Base-by-base conservation (phyloP, 2,329 filamentous ascomycete genomes). In the Phaeosphaeria sp. region DNA sequence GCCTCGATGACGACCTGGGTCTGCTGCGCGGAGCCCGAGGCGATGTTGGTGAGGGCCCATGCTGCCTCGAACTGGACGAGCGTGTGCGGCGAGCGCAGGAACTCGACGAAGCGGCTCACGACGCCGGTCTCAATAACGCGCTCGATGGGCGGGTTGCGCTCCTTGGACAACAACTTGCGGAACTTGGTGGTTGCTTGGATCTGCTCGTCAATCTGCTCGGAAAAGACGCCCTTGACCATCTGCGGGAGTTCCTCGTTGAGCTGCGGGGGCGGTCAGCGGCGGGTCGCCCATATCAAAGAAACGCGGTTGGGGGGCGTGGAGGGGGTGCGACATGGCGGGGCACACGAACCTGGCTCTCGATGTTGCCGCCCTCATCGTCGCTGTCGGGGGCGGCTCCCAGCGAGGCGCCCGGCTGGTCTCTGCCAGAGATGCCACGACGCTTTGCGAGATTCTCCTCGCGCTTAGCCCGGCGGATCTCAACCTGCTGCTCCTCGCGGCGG, bases 91-190 rank as follows among this genome's bases (percentile, higher is more conserved):
- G 95, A 99, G 77, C 92, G 91, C 60, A 99, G 89, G 81, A 99
- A 99, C 80, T 97, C 93, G 80, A 99, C 95, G 75, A 99, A 99
- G 76, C 95, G 91, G 83, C 89, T 90, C 67, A 99, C 95, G 65
- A 99, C 95, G 74, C 95, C 95, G 58, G 95, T 98, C 86, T 98
- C 96, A 81, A 99, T 99, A 69, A 99, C 95, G 77, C 96, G 93
- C 83, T 99, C 95, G 77, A 99, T 99, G 46, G 95, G 95, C 47
- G 95, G 95, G 83, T 99, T 99, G 76, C 95, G 92, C 84, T 99
- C 95, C 84, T 99, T 99, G 67, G 93, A 97, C 25, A 99, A 85
- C 43, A 99, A 87, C 86, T 99, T 99, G 78, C 95, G 87, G 86
- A 99, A 99, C 80, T 97, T 97, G 69, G 95, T 99, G 25, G 95